phyloP scores from a whole-genome alignment of 1,139 yeast species.

The Scheffersomyces cryptocercus region DNA sequence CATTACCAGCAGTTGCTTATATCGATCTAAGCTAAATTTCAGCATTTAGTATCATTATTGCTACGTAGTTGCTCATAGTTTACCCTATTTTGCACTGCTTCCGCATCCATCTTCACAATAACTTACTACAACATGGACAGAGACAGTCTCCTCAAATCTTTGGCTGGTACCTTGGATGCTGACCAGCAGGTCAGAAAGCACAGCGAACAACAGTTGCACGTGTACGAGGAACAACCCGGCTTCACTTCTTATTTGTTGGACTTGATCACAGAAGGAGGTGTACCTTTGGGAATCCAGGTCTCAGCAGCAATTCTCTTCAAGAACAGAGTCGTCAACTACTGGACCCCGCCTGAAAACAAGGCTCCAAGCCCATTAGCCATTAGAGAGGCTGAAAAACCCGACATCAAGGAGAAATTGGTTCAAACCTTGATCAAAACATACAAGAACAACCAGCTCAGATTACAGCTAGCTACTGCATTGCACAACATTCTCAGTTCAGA shows the following conservation, averaged over 20 bases:
- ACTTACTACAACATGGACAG: conserved; percentile 34
- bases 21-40: too few species aligned
- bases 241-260: conserved; percentile 60
- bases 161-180: conserved; percentile 48
- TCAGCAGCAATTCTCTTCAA: conserved; percentile 71
- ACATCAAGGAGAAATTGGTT: conserved; percentile 54
- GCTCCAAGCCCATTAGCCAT: conserved; percentile 30
- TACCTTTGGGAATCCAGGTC: conserved; percentile 51
- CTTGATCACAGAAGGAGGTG: conserved; percentile 47
- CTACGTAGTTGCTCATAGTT: too few species aligned
- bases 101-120: too few species aligned
- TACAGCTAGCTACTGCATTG: conserved; percentile 46
- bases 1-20: too few species aligned
- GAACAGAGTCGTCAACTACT: conserved; percentile 58
- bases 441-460: conserved; percentile 33
- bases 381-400: conserved; percentile 48
- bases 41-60: too few species aligned
- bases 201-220: conserved; percentile 42
- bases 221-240: conserved; percentile 51
- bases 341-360: conserved; percentile 51
- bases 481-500: conserved; percentile 43
- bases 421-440: conserved; percentile 42
- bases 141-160: conserved; percentile 39
- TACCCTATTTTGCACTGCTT: too few species aligned
- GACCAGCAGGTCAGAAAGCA: conserved; percentile 38